Percentiles rank a stretch among this genome's conserved stretches.
Conservation (phyloP, 805 yeast genomes). For the Teunomyces lycoperdinae region DNA sequence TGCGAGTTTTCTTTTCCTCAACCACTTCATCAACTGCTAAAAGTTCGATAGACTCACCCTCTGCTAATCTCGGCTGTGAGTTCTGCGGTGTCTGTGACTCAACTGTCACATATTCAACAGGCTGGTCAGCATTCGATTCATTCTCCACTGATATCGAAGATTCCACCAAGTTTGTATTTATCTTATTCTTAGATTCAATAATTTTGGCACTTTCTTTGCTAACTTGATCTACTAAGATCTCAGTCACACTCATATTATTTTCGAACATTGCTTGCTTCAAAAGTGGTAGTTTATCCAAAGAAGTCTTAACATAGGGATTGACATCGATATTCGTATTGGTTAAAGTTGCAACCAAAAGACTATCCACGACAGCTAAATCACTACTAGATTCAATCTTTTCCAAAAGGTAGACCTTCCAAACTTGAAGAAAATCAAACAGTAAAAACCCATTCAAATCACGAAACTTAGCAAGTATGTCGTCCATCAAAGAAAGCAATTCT, state of each 20-base stretch:
- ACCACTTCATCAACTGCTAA: not conserved
- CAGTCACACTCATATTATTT: conserved; percentile 1
- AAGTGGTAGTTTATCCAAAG: conserved; percentile 22
- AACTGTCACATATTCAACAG: not conserved
- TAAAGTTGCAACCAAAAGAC: conserved; percentile 13
- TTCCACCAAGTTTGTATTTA: not conserved
- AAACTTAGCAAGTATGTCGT: conserved; percentile 13
- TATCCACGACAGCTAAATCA: conserved; percentile 17
- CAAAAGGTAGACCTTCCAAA: conserved; percentile 19
- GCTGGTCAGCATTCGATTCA: not conserved
- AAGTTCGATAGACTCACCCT: not conserved
- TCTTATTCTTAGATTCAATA: not conserved
- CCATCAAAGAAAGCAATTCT: conserved; percentile 22
- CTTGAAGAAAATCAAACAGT: conserved; percentile 12
- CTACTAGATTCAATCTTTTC: conserved; percentile 11
- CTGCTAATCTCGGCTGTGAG: not conserved
- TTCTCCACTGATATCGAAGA: not conserved
- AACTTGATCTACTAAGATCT: not conserved
- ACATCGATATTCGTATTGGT: conserved; percentile 14
- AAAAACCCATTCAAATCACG: conserved; percentile 10
- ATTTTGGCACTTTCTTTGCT: not conserved
- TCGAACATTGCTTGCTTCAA: conserved; percentile 15
- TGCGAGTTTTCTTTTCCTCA: conserved; percentile 1
- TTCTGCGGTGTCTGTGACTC: not conserved
- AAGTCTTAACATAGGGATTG: conserved; percentile 12